phyloP scores from a whole-genome alignment of 129 eudicot species.

The Scalesia atractyloides region DNA sequence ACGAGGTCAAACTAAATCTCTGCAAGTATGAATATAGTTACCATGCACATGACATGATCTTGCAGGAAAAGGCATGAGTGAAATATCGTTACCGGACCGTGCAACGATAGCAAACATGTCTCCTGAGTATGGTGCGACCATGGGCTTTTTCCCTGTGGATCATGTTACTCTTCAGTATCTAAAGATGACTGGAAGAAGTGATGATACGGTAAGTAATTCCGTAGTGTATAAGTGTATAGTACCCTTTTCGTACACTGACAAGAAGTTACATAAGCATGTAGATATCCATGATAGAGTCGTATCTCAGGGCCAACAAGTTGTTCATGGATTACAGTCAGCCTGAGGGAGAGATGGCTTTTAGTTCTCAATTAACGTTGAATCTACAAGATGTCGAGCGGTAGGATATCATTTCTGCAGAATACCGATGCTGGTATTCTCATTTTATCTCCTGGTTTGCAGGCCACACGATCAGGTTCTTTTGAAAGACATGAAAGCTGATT shows the following conservation, averaged over 20 bases:
- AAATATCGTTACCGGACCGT: slow-evolving; percentile 34
- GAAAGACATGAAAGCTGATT: too few relatives aligned
- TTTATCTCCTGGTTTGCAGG: too few relatives aligned
- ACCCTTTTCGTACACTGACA: neutral
- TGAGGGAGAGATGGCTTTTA: too few relatives aligned
- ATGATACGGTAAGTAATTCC: slow-evolving; percentile 6
- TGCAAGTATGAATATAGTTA: too few relatives aligned
- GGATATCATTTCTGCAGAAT: too few relatives aligned
- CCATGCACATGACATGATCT: too few relatives aligned
- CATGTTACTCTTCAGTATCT: slow-evolving; percentile 33
- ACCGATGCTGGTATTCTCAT: too few relatives aligned
- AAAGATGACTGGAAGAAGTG: slow-evolving; percentile 33
- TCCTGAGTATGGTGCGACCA: slow-evolving; percentile 30
- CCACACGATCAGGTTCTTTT: too few relatives aligned
- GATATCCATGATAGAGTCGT: slow-evolving; percentile 40
- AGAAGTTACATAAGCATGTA: neutral
- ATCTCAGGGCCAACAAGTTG: slow-evolving; percentile 32
- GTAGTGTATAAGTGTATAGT: too few relatives aligned
- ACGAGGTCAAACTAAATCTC: too few relatives aligned
- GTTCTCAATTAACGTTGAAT: too few relatives aligned
- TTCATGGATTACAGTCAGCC: slow-evolving; percentile 31
- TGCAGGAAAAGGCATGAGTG: slow-evolving; percentile 30
- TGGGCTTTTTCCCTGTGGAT: slow-evolving; percentile 38
- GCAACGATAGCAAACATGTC: slow-evolving; percentile 26
- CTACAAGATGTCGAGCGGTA: too few relatives aligned